These are phyloP conservation scores for Aurantiochytrium sp. DNA, from an alignment of 108 stramenopile species.

Conservation along the genomic window DNA sequence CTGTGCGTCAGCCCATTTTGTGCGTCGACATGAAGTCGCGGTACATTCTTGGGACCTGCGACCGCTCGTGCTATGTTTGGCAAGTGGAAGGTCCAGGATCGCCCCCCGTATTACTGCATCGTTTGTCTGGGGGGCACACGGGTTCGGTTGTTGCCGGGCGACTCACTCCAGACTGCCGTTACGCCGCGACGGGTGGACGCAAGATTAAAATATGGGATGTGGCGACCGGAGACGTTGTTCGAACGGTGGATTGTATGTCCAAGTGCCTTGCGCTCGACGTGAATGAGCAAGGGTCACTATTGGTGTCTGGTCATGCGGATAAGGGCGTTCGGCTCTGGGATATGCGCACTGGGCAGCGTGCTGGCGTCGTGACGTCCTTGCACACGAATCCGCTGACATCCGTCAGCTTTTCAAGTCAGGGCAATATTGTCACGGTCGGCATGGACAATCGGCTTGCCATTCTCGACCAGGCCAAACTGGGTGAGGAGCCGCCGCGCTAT, in stretches of 20 bases:
- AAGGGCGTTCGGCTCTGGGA: background rate
- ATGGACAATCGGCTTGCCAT: background rate
- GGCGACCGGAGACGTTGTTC: background rate
- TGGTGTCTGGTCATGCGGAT: background rate
- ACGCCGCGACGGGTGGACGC: background rate
- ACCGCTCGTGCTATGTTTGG: background rate
- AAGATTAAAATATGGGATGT: conserved; percentile 3
- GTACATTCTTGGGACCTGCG: background rate
- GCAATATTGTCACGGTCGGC: background rate
- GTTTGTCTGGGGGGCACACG: background rate
- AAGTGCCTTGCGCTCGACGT: conserved; percentile 14
- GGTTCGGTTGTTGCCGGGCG: background rate
- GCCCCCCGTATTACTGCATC: background rate
- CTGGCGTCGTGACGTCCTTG: background rate
- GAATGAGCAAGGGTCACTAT: background rate
- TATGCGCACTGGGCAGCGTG: background rate
- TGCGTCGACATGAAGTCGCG: background rate
- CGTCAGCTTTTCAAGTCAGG: background rate
- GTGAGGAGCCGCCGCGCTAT: background rate
- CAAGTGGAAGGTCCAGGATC: background rate
- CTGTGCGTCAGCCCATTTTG: background rate
- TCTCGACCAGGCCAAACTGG: background rate
- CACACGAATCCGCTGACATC: background rate
- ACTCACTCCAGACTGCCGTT: background rate
- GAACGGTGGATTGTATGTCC: background rate